Evolutionary conservation across 495 filamentous ascomycete species (phyloP), one percentile per base, ranked within the genome.

Genomic region (Darksidea phi): DNA sequence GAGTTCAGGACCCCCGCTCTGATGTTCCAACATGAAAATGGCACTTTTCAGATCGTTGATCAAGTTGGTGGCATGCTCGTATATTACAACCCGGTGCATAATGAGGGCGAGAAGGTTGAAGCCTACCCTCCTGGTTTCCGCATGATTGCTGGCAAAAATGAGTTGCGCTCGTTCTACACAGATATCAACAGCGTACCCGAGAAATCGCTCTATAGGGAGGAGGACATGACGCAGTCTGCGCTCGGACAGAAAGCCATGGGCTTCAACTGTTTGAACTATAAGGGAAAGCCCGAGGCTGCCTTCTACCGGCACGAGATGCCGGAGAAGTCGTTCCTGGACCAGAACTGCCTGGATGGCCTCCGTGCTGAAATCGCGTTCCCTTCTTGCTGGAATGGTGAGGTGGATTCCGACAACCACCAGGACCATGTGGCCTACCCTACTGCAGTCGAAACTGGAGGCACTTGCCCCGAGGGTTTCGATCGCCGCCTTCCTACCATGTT

Each of bases 211-310:
- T 95, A 89, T 89, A 74, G 76, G 38, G 78, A 74, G 1, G 81
- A 87, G 50, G 77, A 76, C 1, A 54, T 48, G 61, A 81, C 79
- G 10, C 89, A 96, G 75, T 63, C 67, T 8, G 83, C 86, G 28
- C 79, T 95, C 21, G 74, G 72, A n/a, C 88, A 94, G 76, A 87
- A 90, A 52, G 90, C 92, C 8, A 57, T 96, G 26, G 93, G 93
- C 1, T 96, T 93, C 79, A 96, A 96, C 76, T 97, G 93, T 72
- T 73, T 97, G 49, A 81, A 96, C 80, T 95, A 95, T 67, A 54
- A 67, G 20, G 77, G 70, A 26, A 61, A 71, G 0, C 67, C 85
- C 18, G 91, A 96, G 69, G 77, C 79, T 0, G 85, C 90, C 15
- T 76, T 96, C n/a, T 85, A 80, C 51, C 88, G 92, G 45, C 90